phyloP scores from a whole-genome alignment of 208 protist genomes.

The Leishmania guyanensis region DNA sequence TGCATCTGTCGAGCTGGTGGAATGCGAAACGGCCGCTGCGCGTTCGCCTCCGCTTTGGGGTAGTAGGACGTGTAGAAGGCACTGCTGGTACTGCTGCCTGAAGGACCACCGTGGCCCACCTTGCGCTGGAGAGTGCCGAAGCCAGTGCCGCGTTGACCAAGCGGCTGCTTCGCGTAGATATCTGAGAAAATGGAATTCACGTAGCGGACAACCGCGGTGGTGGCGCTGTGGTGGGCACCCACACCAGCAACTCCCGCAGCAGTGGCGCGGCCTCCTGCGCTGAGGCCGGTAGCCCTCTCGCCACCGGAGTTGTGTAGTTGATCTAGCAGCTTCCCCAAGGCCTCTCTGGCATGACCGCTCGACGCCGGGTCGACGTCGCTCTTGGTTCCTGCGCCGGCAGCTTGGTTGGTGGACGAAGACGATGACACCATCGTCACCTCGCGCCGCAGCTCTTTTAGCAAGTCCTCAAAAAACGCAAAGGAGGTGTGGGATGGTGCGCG shows the following conservation, averaged over 20 bases:
- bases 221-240: conserved; percentile 13
- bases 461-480: conserved; percentile 50
- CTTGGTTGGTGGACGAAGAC: neutral
- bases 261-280: neutral
- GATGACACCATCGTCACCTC: conserved; percentile 25
- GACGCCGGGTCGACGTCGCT: conserved; percentile 6
- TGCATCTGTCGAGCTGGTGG: conserved; percentile 38
- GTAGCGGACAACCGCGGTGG: conserved; percentile 37
- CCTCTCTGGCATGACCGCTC: conserved; percentile 27
- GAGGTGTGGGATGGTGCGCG: conserved; percentile 38
- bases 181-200: conserved; percentile 33
- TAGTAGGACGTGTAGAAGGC: conserved; percentile 43
- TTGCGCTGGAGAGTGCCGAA: conserved; percentile 56
- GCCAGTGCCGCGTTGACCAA: conserved; percentile 54
- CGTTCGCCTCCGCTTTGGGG: conserved; percentile 43
- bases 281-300: conserved; percentile 4
- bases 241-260: neutral
- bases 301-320: conserved; percentile 32
- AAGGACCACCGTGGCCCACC: conserved; percentile 15
- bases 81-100: conserved; percentile 12
- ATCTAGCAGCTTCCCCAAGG: conserved; percentile 54
- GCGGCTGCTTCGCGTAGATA: conserved; percentile 42
- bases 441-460: conserved; percentile 44
- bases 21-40: conserved; percentile 56
- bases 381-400: neutral